Conservation (phyloP, 192 early-diverging fungal species). For the Mortierella hygrophila region DNA sequence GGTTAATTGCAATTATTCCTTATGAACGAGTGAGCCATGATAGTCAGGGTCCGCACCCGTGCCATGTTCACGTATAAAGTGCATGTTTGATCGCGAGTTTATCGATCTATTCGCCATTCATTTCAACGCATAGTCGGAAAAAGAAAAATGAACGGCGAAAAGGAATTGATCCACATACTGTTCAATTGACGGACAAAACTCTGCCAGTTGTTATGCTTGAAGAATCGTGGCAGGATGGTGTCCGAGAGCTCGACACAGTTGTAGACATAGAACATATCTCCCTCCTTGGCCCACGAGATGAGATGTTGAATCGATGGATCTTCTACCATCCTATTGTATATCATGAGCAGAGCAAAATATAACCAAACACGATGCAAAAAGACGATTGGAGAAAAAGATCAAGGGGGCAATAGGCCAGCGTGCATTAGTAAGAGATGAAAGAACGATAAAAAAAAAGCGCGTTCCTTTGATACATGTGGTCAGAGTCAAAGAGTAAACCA, state of each 20-base stretch:
- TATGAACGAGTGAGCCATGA: neutral
- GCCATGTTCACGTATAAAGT: neutral
- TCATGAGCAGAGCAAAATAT: neutral
- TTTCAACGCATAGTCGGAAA: neutral
- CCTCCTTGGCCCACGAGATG: conserved; percentile 82
- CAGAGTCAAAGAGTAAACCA: neutral
- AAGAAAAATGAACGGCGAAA: neutral
- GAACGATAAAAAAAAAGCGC: neutral
- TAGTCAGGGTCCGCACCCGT: neutral
- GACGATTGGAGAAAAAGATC: neutral
- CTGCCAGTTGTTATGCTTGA: conserved; percentile 94
- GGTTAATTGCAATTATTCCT: neutral
- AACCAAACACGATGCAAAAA: no score
- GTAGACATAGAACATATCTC: conserved; percentile 90
- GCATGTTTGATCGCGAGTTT: neutral
- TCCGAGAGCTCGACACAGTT: conserved; percentile 90
- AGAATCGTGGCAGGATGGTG: conserved; percentile 84
- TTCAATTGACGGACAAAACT: conserved; percentile 93
- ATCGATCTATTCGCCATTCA: neutral
- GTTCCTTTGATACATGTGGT: neutral
- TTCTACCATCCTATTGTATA: conserved; percentile 74
- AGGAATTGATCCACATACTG: conserved; percentile 59
- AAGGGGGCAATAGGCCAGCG: neutral
- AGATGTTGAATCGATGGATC: conserved; percentile 71
- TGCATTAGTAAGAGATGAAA: neutral